A percentile compares a stretch with the other conserved stretches of the same genome.
phyloP scores from a whole-genome alignment of 345 rosid species.

The Eucalyptus rudis region DNA sequence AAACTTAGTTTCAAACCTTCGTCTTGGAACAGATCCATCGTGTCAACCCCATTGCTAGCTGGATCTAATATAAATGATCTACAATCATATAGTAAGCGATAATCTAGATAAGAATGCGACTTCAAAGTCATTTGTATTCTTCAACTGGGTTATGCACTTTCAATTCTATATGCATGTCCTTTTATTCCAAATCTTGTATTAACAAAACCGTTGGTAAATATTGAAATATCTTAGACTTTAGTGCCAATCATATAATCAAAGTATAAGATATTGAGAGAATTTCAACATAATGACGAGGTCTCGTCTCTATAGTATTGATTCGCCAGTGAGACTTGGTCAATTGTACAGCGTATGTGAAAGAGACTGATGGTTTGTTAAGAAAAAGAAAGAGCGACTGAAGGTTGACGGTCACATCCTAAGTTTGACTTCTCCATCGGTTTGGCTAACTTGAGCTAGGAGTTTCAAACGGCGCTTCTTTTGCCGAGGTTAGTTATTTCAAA shows the following conservation, averaged over 20 bases:
- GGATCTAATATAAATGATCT: background rate
- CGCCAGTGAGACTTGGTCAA: background rate
- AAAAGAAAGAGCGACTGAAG: background rate
- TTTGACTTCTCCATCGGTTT: background rate
- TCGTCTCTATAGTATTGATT: background rate
- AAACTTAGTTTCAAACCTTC: background rate
- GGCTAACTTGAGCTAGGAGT: background rate
- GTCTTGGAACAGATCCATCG: background rate
- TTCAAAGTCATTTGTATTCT: background rate
- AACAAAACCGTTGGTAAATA: background rate
- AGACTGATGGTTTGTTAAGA: background rate
- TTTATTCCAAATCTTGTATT: background rate
- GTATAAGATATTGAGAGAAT: background rate
- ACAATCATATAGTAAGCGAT: background rate
- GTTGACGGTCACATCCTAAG: background rate
- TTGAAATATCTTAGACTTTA: background rate
- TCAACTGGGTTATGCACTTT: background rate
- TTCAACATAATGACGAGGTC: background rate
- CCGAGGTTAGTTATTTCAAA: background rate
- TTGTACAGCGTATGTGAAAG: background rate
- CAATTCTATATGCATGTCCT: background rate
- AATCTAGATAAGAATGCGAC: background rate
- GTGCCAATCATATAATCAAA: background rate
- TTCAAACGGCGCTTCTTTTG: background rate
- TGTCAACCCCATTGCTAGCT: background rate